Evolutionary conservation across 2,329 filamentous ascomycete species (phyloP).

Genomic region (Davidsoniella neocaledoniae): DNA sequence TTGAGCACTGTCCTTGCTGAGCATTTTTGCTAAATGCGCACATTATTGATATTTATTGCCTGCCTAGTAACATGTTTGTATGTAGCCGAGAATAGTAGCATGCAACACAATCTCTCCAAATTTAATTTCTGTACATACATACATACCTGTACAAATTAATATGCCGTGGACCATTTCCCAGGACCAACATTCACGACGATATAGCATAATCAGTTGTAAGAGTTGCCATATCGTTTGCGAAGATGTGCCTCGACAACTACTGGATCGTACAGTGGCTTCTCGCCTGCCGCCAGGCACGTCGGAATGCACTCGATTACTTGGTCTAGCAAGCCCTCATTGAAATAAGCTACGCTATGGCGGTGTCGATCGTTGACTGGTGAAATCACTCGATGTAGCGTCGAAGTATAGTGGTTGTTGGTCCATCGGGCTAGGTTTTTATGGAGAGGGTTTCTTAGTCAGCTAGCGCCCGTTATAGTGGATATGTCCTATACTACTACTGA

Average conservation of each 20-base stretch:
- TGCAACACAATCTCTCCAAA: no score
- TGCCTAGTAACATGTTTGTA: no score
- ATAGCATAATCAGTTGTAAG: background rate
- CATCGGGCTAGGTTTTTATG: constrained; percentile 15
- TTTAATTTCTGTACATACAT: no score
- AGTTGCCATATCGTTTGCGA: background rate
- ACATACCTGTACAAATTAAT: no score
- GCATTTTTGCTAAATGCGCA: no score
- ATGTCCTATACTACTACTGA: background rate
- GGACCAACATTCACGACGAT: no score
- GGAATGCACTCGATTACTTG: constrained; percentile 2
- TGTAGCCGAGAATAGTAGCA: no score
- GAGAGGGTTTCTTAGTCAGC: no score
- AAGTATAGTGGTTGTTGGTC: constrained; percentile 19
- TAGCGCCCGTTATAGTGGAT: no score
- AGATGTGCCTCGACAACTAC: background rate
- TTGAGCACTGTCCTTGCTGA: no score
- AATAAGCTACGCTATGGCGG: constrained; percentile 20
- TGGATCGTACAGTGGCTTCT: background rate
- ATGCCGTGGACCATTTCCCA: no score
- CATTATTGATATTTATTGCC: no score
- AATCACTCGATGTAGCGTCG: constrained; percentile 19
- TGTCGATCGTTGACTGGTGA: constrained; percentile 16
- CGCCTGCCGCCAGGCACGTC: background rate
- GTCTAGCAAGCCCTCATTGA: constrained; percentile 17